Base-by-base conservation (phyloP, 352 stramenopile genomes). In the Phytophthora crassamura region DNA sequence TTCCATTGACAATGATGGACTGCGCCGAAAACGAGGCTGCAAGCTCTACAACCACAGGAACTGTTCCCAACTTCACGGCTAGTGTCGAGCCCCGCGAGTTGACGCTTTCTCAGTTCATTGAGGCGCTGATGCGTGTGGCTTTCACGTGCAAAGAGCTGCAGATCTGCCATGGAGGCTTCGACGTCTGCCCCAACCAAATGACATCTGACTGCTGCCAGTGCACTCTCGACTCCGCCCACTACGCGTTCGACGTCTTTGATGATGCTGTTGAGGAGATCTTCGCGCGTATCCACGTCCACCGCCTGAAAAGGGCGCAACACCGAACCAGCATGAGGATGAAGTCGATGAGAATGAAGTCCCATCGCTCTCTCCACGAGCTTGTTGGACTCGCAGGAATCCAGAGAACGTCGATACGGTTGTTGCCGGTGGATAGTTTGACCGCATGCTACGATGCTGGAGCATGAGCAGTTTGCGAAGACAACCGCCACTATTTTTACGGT, bases 151-250 rank as follows among this genome's bases (percentile, higher is more conserved):
- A 82, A 12, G 84, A 90, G 48, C 72, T 75, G 2, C 55, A 54
- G 12, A 67, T 92, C 39, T 92, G 84, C 34, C 35, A 69, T 6
- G 84, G 81, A 20, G 45, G 50, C 0, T 78, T 85, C 40, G 84
- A 92, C 39, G 72, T 89, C 10, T 92, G 84, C 28, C 72, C 77
- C 0, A 68, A 60, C 16, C 77, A 89, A 62, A 56, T 84, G 22
- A 74, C 68, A 3, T 89, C 78, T 7, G 75, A 80, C 11, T 52
- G 61, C 33, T 92, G 84, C 35, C 47, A 35, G 3, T 92, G 84
- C 45, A 56, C 39, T 4, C 15, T 56, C 0, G 41, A 73, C 5
- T 38, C 46, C 4, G 50, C 63, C 3, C 54, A 66, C 9, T 89
- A 84, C 54, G 52, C 77, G 10, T 76, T 88, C 34, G 32, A 64